A percentile compares a stretch with the other conserved stretches of the same genome.
These are phyloP conservation scores for Delitschia confertaspora DNA, from an alignment of 495 filamentous ascomycete species.

Conservation along the genomic window DNA sequence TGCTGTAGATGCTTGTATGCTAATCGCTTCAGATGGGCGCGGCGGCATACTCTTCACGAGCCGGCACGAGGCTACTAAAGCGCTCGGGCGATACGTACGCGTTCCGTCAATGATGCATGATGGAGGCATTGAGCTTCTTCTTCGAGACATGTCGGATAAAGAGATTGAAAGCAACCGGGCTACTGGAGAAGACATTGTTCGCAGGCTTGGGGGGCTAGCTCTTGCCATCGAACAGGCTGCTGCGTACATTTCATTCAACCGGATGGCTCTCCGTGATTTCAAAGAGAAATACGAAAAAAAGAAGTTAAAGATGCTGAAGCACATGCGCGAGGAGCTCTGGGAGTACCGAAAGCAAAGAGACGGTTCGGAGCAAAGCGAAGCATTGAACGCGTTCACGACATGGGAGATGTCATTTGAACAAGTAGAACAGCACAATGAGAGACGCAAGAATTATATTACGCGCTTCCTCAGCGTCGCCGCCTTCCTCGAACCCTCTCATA, in stretches of 20 bases:
- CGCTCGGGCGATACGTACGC: slow-evolving; percentile 1
- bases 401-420: slow-evolving; percentile 33
- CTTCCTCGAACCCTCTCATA: slow-evolving; percentile 22
- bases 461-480: slow-evolving; percentile 26
- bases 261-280: slow-evolving; percentile 17
- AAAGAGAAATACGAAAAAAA: slow-evolving; percentile 25
- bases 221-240: slow-evolving; percentile 35
- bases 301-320: slow-evolving; percentile 26
- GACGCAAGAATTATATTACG: slow-evolving; percentile 4
- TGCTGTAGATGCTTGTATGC: slow-evolving; percentile 3
- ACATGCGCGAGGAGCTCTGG: slow-evolving; percentile 22
- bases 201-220: slow-evolving; percentile 25
- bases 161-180: slow-evolving; percentile 8
- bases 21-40: slow-evolving; percentile 2
- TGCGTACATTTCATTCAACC: slow-evolving; percentile 26
- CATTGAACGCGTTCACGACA: slow-evolving; percentile 32
- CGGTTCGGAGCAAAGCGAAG: slow-evolving; percentile 9
- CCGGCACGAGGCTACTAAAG: slow-evolving; percentile 3
- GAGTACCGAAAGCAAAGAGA: slow-evolving; percentile 21
- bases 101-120: slow-evolving; percentile 9
- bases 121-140: slow-evolving; percentile 29
- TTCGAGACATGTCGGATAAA: slow-evolving; percentile 8
- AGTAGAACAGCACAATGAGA: slow-evolving; percentile 10
- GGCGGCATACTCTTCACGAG: slow-evolving; percentile 18
- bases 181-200: slow-evolving; percentile 22